Conservation (phyloP, 176 grass and related monocot species). For the Hsuehochloa calcarea region DNA sequence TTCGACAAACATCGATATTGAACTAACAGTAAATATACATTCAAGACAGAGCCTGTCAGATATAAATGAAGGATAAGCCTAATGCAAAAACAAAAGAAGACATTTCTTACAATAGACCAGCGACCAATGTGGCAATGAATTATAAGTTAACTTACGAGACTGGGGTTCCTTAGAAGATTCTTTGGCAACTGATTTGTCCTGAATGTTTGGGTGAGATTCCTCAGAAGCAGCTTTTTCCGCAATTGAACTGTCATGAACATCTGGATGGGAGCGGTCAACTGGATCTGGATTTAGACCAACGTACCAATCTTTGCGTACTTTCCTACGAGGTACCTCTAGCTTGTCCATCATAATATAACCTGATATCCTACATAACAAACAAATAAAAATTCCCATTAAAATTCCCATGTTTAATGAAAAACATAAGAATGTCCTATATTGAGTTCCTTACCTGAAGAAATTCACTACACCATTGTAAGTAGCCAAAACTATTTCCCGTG, state of each 20-base stretch:
- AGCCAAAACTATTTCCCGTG: conserved; percentile 80
- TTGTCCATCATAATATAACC: conserved; percentile 98
- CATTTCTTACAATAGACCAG: conserved; percentile 21
- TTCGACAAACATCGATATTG: conserved; percentile 18
- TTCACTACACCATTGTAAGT: conserved; percentile 95
- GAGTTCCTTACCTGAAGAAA: conserved; percentile 73
- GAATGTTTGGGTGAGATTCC: conserved; percentile 33
- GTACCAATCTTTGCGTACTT: conserved; percentile 91
- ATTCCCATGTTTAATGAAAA: not conserved
- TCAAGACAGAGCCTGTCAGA: not conserved
- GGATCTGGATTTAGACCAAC: conserved; percentile 83
- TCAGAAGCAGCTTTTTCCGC: conserved; percentile 50
- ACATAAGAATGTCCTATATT: not conserved
- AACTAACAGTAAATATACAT: not conserved
- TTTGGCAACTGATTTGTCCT: conserved; percentile 28
- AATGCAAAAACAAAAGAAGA: conserved; percentile 24
- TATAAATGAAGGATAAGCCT: not conserved
- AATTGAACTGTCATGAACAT: conserved; percentile 82
- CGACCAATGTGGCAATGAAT: not conserved
- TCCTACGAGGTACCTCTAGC: conserved; percentile 88
- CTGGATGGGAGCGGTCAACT: conserved; percentile 82
- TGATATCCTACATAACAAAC: conserved; percentile 63
- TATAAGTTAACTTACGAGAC: conserved; percentile 15
- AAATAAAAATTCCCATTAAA: conserved; percentile 43
- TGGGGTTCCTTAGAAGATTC: conserved; percentile 30